A percentile compares a stretch with the other conserved stretches of the same genome.
phyloP scores from a whole-genome alignment of 768 basidiomycete species.

The Amanita brunnescens region DNA sequence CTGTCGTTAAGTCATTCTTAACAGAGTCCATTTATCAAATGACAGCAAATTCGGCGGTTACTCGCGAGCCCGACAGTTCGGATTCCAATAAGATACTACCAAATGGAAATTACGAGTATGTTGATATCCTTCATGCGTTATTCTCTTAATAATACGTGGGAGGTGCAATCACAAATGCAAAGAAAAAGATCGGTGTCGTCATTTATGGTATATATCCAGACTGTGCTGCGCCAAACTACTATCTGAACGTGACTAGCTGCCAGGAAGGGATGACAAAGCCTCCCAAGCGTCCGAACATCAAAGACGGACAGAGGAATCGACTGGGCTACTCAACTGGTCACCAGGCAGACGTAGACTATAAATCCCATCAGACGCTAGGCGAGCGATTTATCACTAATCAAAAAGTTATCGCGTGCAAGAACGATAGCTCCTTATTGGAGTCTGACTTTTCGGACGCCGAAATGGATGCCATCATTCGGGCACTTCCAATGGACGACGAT shows the following conservation, averaged over 20 bases:
- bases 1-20: not conserved
- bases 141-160: conserved; percentile 3
- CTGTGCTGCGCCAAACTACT: conserved; percentile 3
- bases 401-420: not conserved
- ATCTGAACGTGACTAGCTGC: conserved; percentile 40
- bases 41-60: conserved; percentile 1
- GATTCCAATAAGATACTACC: conserved; percentile 25
- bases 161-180: conserved; percentile 81
- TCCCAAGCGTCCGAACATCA: conserved; percentile 20
- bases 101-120: conserved; percentile 60
- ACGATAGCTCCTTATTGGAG: conserved; percentile 9
- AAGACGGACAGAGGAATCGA: conserved; percentile 27
- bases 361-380: no score
- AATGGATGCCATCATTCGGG: conserved; percentile 15
- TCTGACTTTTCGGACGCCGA: conserved; percentile 32
- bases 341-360: not conserved
- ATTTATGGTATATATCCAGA: conserved; percentile 50
- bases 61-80: conserved; percentile 2
- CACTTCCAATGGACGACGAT: conserved; percentile 11
- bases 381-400: not conserved
- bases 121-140: not conserved
- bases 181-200: conserved; percentile 66
- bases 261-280: conserved; percentile 45
- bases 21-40: not conserved
- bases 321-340: not conserved